phyloP scores from a whole-genome alignment of 805 yeast species.

The Candida maesae region DNA sequence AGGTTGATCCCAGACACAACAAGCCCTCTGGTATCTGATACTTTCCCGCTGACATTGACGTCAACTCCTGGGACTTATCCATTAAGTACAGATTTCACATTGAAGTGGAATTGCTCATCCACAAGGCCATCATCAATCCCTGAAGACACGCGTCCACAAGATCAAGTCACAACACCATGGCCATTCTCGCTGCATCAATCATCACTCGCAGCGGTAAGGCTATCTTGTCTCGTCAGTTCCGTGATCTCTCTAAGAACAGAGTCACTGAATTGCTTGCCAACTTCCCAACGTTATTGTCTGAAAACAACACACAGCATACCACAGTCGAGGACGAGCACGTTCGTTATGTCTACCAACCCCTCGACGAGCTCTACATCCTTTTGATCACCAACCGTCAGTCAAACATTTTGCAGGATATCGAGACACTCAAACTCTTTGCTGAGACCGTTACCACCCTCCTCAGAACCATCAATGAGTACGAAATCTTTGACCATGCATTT shows the following conservation, averaged over 20 bases:
- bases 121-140: no score
- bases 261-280: slow-evolving; percentile 81
- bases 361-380: slow-evolving; percentile 89
- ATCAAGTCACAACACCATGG: slow-evolving; percentile 38
- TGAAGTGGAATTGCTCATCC: no score
- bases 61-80: no score
- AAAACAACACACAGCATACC: slow-evolving; percentile 77
- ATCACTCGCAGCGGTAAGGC: slow-evolving; percentile 94
- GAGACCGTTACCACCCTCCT: slow-evolving; percentile 76
- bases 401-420: slow-evolving; percentile 90
- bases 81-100: no score
- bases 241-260: slow-evolving; percentile 77
- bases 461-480: slow-evolving; percentile 73
- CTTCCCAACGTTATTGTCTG: slow-evolving; percentile 75
- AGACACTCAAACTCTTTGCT: slow-evolving; percentile 81
- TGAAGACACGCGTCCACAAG: neutral
- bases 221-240: slow-evolving; percentile 86
- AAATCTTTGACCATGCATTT: slow-evolving; percentile 79
- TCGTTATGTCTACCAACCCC: slow-evolving; percentile 92
- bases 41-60: no score
- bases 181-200: slow-evolving; percentile 88
- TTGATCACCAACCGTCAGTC: slow-evolving; percentile 87
- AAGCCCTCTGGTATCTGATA: no score
- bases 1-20: no score
- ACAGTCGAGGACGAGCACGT: slow-evolving; percentile 90